These are phyloP conservation scores for Mycena venus DNA, from an alignment of 768 basidiomycete species.

Conservation along the genomic window DNA sequence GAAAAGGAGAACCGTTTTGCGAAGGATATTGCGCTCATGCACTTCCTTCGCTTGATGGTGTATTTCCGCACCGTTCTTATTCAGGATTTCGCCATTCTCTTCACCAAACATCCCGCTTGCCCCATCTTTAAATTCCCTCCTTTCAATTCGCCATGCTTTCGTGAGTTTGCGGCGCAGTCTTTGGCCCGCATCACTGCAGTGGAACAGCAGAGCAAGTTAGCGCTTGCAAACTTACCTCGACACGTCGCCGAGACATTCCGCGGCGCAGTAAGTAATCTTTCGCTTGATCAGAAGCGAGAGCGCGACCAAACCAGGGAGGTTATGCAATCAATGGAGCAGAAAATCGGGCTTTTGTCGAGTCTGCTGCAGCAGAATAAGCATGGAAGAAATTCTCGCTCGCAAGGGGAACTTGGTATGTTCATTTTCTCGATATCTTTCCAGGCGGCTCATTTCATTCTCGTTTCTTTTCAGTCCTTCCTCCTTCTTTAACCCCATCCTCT, in stretches of 20 bases:
- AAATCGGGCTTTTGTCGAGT: not conserved
- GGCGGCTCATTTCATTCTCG: not conserved
- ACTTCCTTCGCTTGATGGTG: not conserved
- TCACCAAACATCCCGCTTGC: not conserved
- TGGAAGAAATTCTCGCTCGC: not conserved
- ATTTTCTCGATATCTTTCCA: not conserved
- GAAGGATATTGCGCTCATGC: not conserved
- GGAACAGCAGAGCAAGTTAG: not conserved
- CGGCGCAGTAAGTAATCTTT: not conserved
- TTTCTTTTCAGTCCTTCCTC: not conserved
- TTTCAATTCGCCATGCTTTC: slow-evolving; percentile 1
- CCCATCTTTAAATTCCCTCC: not conserved
- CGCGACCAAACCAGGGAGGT: not conserved
- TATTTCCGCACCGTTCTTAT: slow-evolving; percentile 6
- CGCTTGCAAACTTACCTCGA: not conserved
- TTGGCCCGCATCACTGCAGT: not conserved
- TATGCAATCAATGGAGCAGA: not conserved
- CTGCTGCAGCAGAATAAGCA: not conserved
- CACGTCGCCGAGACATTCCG: not conserved
- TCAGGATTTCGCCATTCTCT: slow-evolving; percentile 14
- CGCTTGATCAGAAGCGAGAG: not conserved
- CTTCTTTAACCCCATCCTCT: not conserved
- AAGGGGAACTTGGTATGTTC: not conserved
- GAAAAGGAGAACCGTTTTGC: not conserved
- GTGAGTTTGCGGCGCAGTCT: not conserved